These are phyloP conservation scores for Candida mesenterica DNA, from an alignment of 1,139 yeast species.

Conservation along the genomic window DNA sequence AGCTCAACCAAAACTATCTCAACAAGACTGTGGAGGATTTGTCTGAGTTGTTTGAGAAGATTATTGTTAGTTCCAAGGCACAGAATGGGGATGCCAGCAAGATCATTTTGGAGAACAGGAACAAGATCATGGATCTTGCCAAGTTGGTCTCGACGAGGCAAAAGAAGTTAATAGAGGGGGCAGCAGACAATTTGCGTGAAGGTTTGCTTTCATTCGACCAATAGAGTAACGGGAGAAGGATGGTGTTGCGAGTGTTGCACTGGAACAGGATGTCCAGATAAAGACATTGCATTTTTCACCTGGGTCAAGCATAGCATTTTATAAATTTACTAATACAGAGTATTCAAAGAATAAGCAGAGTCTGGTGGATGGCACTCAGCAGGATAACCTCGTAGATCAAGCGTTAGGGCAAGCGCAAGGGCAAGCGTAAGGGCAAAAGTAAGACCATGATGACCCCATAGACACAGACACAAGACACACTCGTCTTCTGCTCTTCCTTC, in stretches of 20 bases:
- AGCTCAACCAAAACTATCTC: constrained; percentile 69
- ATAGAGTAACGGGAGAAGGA: neutral
- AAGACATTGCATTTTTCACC: no score
- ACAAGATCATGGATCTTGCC: constrained; percentile 49
- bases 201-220: constrained; percentile 11
- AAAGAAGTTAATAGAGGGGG: constrained; percentile 50
- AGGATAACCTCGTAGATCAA: no score
- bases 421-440: no score
- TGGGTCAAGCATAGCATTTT: no score
- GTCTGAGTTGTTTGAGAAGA: constrained; percentile 64
- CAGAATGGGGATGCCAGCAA: constrained; percentile 25
- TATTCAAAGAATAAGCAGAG: no score
- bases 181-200: constrained; percentile 26
- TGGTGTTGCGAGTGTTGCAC: neutral
- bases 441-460: no score
- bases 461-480: no score
- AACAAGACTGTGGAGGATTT: constrained; percentile 76
- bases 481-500: neutral
- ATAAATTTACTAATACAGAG: no score
- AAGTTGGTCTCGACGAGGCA: constrained; percentile 47
- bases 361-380: no score
- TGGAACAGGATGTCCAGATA: neutral
- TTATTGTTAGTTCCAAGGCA: constrained; percentile 43
- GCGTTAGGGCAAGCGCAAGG: no score
- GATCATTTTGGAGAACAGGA: constrained; percentile 46